Base-by-base conservation (phyloP, 164 flowering plant species). In the Euptelea pleiosperma region DNA sequence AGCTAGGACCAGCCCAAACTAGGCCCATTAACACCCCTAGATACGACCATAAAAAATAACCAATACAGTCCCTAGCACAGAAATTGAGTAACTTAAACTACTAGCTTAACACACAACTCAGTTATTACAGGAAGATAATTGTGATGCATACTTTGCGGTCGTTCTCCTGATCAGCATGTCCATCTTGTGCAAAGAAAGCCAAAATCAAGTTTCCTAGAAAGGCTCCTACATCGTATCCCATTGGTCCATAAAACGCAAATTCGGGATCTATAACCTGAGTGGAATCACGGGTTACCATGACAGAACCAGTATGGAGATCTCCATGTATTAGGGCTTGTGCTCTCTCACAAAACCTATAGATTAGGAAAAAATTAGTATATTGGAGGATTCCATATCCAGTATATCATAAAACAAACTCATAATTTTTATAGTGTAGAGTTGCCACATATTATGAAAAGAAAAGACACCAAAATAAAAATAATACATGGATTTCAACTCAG, bases 241-340 rank as follows among this genome's bases (percentile, higher is more conserved):
- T 89, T 63, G 98, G 98, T 53, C 89, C 97, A 74, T 86, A 86
- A 70, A 86, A 85, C 24, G 87, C 72, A 73, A 93, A 93, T 67
- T 93, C 98, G 19, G 98, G 97, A 76, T 93, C 97, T 54, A 93
- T 90, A 60, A 93, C 86, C 60, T 90, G 97, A 50, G 98, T 93
- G 51, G 98, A 93, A 55, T 83, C 81, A 18, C 2, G 53, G 51
- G 98, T 88, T 51, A 86, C 98, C 98, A 93, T 93, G 62, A 93
- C 70, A 37, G 98, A 93, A 57, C 96, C 82, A 63, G 97, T 90
- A 70, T 93, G 97, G 36, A 90, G 95, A 77, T 90, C 99, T 36
- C 99, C 97, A 61, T 93, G 99, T 63, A 93, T 73, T 19, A 93
- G 73, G 56, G 99, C 96, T 70, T 93, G 99, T 15, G 99, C 77